Base-by-base conservation (phyloP, 352 stramenopile species). In the Elongisporangium prolatum region DNA sequence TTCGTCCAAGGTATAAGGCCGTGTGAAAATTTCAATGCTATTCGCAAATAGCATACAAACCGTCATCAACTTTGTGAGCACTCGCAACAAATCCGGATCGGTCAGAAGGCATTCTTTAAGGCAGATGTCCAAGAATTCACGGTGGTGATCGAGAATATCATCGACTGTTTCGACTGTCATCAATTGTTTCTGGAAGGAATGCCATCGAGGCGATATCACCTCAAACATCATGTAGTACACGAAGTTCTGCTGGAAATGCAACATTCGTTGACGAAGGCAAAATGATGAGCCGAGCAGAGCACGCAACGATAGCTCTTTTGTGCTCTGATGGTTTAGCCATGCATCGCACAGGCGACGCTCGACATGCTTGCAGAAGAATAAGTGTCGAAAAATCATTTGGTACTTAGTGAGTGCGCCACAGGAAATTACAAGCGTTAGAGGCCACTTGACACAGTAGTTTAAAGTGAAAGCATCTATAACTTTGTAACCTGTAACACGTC, bases 301-400 rank as follows among this genome's bases (percentile, higher is more conserved):
- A 10, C 93, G 88, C 49, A 98, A 70, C 4, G 88, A 81, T 25
- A 98, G 68, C 56, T 98, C 92, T 54, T 97, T 97, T 17, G 85
- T 96, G 9, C 82, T 80, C 58, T 99, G 96, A 65, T 99, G 97
- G 55, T 98, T 96, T 21, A 94, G 71, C 98, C 97, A 99, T 10
- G 95, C 87, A 54, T 92, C 83, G 57, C 98, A 96, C 4, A 99
- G 84, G 28, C 92, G 80, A 11, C 96, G 88, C 74, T 99, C 97
- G 4, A 99, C 97, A 71, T 99, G 95, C 73, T 99, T 99, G 64
- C 91, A 97, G 68, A 99, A 99, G 74, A 99, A 99, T 3, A 99
- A 75, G 56, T 99, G 96, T 0, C 97, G 92, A 65, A 99, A 99
- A 17, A 99, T 86, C 69, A 99, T 94, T 71, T 99, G 97, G 69